phyloP scores from a whole-genome alignment of 2,329 filamentous ascomycete species.

The Diaporthe destruens region DNA sequence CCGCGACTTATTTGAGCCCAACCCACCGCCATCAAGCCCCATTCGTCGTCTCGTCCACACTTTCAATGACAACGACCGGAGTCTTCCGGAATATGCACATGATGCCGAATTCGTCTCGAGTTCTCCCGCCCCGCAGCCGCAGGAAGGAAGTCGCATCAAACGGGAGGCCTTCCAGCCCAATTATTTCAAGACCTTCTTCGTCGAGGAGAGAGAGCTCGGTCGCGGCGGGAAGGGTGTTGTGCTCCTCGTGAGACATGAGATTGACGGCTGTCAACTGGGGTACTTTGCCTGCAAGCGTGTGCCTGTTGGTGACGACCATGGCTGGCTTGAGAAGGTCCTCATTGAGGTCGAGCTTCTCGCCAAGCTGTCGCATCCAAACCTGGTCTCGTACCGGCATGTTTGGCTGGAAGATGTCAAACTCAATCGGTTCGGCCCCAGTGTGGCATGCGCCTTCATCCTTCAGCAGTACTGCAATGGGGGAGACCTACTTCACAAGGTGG shows the following conservation, averaged over 20 bases:
- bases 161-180: slow-evolving; percentile 89
- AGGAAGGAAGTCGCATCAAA: slow-evolving; percentile 78
- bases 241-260: slow-evolving; percentile 89
- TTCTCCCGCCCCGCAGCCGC: slow-evolving; percentile 58
- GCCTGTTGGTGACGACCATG: slow-evolving; percentile 93
- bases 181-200: slow-evolving; percentile 94
- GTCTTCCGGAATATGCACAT: slow-evolving; percentile 47
- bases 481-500: slow-evolving; percentile 88
- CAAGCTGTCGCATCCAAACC: slow-evolving; percentile 90
- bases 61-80: slow-evolving; percentile 49
- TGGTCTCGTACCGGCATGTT: slow-evolving; percentile 96
- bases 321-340: slow-evolving; percentile 93
- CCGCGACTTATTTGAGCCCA: slow-evolving; percentile 59
- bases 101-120: slow-evolving; percentile 67
- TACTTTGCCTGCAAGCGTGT: slow-evolving; percentile 97
- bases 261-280: slow-evolving; percentile 89
- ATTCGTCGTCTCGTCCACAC: slow-evolving; percentile 67
- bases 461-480: slow-evolving; percentile 98
- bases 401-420: slow-evolving; percentile 94
- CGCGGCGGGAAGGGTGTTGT: slow-evolving; percentile 96
- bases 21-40: slow-evolving; percentile 63
- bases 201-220: slow-evolving; percentile 87
- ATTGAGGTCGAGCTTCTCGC: slow-evolving; percentile 94
- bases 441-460: slow-evolving; percentile 95
- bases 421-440: slow-evolving; percentile 87